Conservation (phyloP, 2,329 filamentous ascomycete genomes). For the Curvularia eragrostidis region DNA sequence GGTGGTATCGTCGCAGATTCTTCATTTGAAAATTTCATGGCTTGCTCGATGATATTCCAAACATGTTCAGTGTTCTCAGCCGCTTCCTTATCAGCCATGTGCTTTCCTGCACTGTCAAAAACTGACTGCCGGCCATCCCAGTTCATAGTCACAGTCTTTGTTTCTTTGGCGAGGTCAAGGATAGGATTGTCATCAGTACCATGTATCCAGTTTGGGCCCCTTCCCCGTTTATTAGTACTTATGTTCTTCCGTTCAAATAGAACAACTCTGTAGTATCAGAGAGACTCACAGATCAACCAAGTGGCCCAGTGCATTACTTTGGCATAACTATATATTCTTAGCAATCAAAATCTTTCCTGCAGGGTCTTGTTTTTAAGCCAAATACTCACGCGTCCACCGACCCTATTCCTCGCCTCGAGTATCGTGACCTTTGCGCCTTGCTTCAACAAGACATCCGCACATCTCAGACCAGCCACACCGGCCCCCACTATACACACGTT, state of each 20-base stretch:
- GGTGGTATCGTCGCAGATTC: constrained; percentile 60
- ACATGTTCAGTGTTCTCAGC: constrained; percentile 58
- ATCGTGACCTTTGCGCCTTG: constrained; percentile 72
- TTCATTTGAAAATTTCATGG: constrained; percentile 70
- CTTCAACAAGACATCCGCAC: constrained; percentile 70
- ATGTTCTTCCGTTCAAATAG: background rate
- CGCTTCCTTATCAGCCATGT: constrained; percentile 54
- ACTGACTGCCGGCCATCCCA: constrained; percentile 64
- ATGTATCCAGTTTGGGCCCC: constrained; percentile 82
- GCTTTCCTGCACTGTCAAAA: constrained; percentile 63
- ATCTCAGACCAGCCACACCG: constrained; percentile 73
- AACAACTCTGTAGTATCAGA: background rate
- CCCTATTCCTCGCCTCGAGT: constrained; percentile 69
- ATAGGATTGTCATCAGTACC: constrained; percentile 75
- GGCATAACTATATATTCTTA: constrained; percentile 53
- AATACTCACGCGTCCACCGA: constrained; percentile 67
- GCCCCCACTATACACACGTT: constrained; percentile 73
- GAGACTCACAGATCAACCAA: constrained; percentile 64
- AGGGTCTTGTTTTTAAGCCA: background rate
- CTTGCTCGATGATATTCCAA: constrained; percentile 72
- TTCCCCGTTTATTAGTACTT: constrained; percentile 30
- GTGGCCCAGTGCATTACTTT: constrained; percentile 57
- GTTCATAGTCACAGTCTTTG: constrained; percentile 60
- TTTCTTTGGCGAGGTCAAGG: constrained; percentile 68
- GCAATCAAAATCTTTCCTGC: background rate